Base-by-base conservation (phyloP, 2,329 filamentous ascomycete species). In the Colletotrichum agaves region DNA sequence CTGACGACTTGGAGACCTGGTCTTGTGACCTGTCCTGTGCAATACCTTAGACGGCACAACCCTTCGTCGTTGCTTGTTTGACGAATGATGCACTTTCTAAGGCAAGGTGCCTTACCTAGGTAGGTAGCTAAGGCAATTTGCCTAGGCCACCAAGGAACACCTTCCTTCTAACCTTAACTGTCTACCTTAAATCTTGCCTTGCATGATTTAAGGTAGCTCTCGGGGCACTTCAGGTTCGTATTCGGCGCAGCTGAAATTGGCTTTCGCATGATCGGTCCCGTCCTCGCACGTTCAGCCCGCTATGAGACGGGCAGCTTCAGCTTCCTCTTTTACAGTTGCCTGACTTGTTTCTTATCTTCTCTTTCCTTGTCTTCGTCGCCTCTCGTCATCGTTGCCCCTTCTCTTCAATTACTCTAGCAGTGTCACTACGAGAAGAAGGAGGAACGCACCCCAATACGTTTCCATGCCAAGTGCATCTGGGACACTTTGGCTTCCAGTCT, bases 41-140 rank as follows among this genome's bases (percentile, higher is more conserved):
- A 53, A 57, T 53, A 21, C 31, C 31, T 10, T 33, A 27, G 11
- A 53, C 27, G 33, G 44, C 61, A 43, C 17, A 39, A 35, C 37
- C 12, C 46, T 27, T 58, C 65, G 65, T 68, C 65, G 65, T 65
- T 35, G 17, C 33, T 60, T 50, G 15, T 68, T 57, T 46, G 39
- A 55, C 49, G n/a, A 39, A 37, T 56, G 39, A n/a, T 37, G 37
- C 23, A 11, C 3, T n/a, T 53, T 53, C 55, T 15, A 5, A 52
- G n/a, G n/a, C n/a, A n/a, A n/a, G n/a, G n/a, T n/a, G n/a, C n/a
- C n/a, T n/a, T n/a, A n/a, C n/a, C n/a, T n/a, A n/a, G 15, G 10
- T 12, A 37, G 4, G 10, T 13, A 15, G 12, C 27, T 7, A 27
- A 17, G 13, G 56, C 10, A 50, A 19, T 19, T 43, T 27, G 19